These are phyloP conservation scores for Dryas drummondii DNA, from an alignment of 306 rosid species.

Conservation along the genomic window DNA sequence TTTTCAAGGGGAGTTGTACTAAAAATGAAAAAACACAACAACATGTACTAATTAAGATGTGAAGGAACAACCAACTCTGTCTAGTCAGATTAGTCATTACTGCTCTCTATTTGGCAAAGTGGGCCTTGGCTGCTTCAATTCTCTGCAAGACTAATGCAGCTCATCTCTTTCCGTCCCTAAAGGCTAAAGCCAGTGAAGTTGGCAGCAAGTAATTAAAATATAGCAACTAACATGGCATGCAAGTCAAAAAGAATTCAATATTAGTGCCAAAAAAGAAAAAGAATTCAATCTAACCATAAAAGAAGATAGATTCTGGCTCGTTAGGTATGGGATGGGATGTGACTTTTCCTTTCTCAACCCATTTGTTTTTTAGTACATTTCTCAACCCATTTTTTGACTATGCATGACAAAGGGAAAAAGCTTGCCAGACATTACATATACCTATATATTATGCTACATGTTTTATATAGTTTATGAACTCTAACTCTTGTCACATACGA, in stretches of 20 bases:
- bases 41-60: not conserved
- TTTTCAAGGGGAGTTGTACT: not conserved
- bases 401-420: not conserved
- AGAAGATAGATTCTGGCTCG: not conserved
- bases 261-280: not conserved
- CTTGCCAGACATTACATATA: not conserved
- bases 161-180: not conserved
- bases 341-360: not conserved
- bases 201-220: not conserved
- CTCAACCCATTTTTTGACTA: too few species aligned
- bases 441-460: too few species aligned
- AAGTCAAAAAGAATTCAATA: not conserved
- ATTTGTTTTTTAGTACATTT: not conserved
- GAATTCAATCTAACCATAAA: too few species aligned
- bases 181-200: not conserved
- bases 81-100: not conserved
- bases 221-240: not conserved
- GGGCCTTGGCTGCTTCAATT: not conserved
- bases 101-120: not conserved
- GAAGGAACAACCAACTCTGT: not conserved
- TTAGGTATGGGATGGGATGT: constrained; percentile 5
- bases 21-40: not conserved
- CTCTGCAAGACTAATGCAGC: not conserved
- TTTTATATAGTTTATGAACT: too few species aligned
- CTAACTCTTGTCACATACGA: too few species aligned